Evolutionary conservation across 768 basidiomycete species (phyloP).

Genomic region (Harrya chromipes): DNA sequence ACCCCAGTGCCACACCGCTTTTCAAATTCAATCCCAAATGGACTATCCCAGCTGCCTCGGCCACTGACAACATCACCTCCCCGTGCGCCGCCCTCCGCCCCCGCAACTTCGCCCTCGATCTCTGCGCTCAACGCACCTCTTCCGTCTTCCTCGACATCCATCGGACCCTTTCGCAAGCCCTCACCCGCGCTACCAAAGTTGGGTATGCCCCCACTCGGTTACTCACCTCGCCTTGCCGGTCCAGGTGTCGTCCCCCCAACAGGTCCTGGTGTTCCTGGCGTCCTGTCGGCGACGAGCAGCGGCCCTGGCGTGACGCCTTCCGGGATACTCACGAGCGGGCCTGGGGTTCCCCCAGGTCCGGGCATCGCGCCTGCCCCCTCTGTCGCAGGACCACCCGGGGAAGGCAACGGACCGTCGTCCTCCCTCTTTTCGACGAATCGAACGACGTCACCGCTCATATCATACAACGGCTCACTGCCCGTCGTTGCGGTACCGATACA

Average conservation of each 20-base stretch:
- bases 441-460: conserved; percentile 25
- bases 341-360: conserved; percentile 28
- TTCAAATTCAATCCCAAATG: conserved; percentile 24
- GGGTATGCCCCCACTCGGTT: conserved; percentile 23
- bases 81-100: conserved; percentile 25
- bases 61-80: conserved; percentile 39
- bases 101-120: conserved; percentile 18
- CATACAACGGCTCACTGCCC: conserved; percentile 11
- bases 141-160: conserved; percentile 15
- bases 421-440: conserved; percentile 12
- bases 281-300: conserved; percentile 13
- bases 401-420: background rate
- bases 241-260: conserved; percentile 29
- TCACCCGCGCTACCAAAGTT: conserved; percentile 29
- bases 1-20: conserved; percentile 29
- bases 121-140: conserved; percentile 14
- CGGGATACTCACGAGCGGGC: conserved; percentile 29
- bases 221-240: conserved; percentile 30
- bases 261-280: conserved; percentile 26
- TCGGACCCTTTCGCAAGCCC: conserved; percentile 23
- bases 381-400: conserved; percentile 7
- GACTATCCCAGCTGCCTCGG: conserved; percentile 17
- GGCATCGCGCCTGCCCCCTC: conserved; percentile 24
- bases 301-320: conserved; percentile 21
- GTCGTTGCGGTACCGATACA: conserved; percentile 7